Conservation (phyloP, 1,284 basidiomycete species). For the Ceratobasidium sp. region DNA sequence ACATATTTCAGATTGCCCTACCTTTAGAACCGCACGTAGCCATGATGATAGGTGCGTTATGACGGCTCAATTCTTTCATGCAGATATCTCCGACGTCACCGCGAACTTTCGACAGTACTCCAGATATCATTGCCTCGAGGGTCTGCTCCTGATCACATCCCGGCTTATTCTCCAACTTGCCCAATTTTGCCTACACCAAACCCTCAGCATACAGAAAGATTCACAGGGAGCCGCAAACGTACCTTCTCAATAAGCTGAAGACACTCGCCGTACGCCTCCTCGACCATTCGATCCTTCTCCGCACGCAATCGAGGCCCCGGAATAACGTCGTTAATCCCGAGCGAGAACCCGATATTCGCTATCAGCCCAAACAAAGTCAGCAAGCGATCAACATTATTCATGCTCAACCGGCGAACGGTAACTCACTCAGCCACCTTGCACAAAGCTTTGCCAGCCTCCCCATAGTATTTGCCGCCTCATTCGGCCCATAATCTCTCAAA, state of each 20-base stretch:
- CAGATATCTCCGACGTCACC: conserved; percentile 97
- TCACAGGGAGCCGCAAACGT: background rate
- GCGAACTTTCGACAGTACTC: conserved; percentile 93
- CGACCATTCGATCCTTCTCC: conserved; percentile 90
- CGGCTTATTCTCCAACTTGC: conserved; percentile 94
- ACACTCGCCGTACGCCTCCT: conserved; percentile 91
- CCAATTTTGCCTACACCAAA: conserved; percentile 81
- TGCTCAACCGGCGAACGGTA: conserved; percentile 11
- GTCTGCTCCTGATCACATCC: conserved; percentile 98
- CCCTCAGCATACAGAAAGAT: too few relatives aligned
- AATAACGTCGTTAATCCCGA: conserved; percentile 99
- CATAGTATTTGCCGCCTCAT: conserved; percentile 97
- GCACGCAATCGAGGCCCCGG: conserved; percentile 86
- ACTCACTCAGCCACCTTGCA: conserved; percentile 90
- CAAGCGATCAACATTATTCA: background rate
- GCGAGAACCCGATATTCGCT: conserved; percentile 98
- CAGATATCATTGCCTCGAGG: conserved; percentile 94
- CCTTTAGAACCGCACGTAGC: conserved; percentile 99
- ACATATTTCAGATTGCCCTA: conserved; percentile 54
- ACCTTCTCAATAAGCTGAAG: conserved; percentile 83
- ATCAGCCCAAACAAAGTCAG: conserved; percentile 13
- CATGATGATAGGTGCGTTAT: conserved; percentile 99
- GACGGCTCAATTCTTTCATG: conserved; percentile 95
- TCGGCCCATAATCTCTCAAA: conserved; percentile 94
- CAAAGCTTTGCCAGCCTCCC: conserved; percentile 96